Percentiles rank a stretch among this genome's conserved stretches.
Conservation (phyloP, 176 grass and related monocot species). For the Ampelocalamus luodianensis region DNA sequence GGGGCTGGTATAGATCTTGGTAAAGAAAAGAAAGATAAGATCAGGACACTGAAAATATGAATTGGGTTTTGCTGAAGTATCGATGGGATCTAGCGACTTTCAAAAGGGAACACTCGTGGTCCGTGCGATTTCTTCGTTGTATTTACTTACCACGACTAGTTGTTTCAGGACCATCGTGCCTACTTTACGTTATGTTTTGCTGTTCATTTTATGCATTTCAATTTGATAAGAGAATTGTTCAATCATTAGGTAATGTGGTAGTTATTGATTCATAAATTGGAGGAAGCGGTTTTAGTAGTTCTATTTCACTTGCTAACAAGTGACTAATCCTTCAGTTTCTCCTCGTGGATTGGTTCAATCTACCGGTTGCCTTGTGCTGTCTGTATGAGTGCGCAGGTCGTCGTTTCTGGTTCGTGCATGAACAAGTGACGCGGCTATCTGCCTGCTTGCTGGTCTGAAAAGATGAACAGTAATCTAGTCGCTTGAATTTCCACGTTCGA, state of each 20-base stretch:
- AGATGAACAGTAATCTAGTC: not conserved
- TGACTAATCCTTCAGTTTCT: not conserved
- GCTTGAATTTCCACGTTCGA: not conserved
- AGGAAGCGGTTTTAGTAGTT: not conserved
- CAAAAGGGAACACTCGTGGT: constrained; percentile 25
- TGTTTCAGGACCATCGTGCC: constrained; percentile 12
- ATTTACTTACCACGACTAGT: constrained; percentile 34
- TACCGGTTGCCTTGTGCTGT: not conserved
- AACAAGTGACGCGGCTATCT: not conserved
- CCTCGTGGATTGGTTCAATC: not conserved
- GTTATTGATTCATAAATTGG: constrained; percentile 32
- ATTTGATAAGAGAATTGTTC: constrained; percentile 18
- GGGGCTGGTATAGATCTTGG: constrained; percentile 42
- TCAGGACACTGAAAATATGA: constrained; percentile 44
- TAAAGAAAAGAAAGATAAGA: constrained; percentile 44
- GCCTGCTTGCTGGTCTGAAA: not conserved
- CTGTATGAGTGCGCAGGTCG: not conserved
- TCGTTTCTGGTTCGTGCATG: not conserved
- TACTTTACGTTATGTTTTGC: constrained; percentile 19
- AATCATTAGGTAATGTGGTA: not conserved
- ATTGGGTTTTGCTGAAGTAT: constrained; percentile 41
- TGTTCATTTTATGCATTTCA: constrained; percentile 8
- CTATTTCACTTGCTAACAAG: not conserved
- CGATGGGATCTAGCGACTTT: constrained; percentile 41
- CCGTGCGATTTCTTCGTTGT: constrained; percentile 23